phyloP scores from a whole-genome alignment of 1,284 basidiomycete genomes.

The Phlebopus sp. region DNA sequence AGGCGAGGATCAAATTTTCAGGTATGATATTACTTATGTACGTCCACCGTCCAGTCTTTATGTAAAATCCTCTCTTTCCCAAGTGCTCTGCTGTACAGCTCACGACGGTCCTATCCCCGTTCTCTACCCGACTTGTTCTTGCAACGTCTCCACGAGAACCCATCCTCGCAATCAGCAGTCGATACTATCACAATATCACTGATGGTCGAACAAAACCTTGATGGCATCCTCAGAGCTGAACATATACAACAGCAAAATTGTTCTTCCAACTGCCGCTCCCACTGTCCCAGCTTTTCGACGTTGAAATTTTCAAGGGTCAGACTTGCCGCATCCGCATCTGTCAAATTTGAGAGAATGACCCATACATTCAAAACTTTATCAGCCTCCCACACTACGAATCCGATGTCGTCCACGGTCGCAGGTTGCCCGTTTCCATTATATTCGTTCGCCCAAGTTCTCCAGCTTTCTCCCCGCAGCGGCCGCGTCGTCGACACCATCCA shows the following conservation, averaged over 20 bases:
- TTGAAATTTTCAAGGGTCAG: conserved; percentile 3
- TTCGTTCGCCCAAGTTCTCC: conserved; percentile 3
- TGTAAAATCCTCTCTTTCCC: conserved; percentile 29
- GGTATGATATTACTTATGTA: conserved; percentile 24
- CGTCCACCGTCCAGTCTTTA: conserved; percentile 24
- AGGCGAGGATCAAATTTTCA: not conserved
- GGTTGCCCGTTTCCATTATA: not conserved
- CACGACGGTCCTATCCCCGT: conserved; percentile 4
- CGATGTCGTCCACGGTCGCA: not conserved
- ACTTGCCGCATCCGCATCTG: not conserved
- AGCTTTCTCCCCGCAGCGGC: not conserved
- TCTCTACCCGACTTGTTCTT: too few species aligned
- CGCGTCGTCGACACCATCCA: not conserved
- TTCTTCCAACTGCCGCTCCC: not conserved
- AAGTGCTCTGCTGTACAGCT: conserved; percentile 13
- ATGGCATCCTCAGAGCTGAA: too few species aligned
- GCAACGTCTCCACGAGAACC: too few species aligned
- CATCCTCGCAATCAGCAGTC: too few species aligned
- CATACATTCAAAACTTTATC: not conserved
- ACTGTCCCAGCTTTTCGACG: not conserved
- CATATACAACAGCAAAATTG: not conserved
- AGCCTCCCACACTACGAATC: not conserved
- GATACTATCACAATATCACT: too few species aligned
- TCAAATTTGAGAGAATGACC: conserved; percentile 6
- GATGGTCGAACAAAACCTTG: too few species aligned